Evolutionary conservation across 2,329 filamentous ascomycete genomes (phyloP).

Genomic region (Pseudogymnoascus sp.): DNA sequence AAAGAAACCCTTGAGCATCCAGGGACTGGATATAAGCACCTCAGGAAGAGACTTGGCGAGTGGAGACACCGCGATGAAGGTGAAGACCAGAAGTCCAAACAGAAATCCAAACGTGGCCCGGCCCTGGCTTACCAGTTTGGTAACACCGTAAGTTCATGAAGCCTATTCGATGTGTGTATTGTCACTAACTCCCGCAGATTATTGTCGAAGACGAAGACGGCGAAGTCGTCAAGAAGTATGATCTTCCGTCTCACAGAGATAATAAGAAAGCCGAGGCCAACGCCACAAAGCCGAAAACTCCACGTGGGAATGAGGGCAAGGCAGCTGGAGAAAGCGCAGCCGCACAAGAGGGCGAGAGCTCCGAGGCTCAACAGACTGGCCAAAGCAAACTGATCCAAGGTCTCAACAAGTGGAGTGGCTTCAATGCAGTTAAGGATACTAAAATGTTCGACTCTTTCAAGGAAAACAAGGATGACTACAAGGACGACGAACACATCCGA

Average conservation of each 20-base stretch:
- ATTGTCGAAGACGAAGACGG: slow-evolving; percentile 83
- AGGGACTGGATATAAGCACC: slow-evolving; percentile 15
- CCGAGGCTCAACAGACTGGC: slow-evolving; percentile 14
- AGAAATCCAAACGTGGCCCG: slow-evolving; percentile 53
- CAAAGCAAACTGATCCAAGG: slow-evolving; percentile 11
- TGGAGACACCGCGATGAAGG: slow-evolving; percentile 34
- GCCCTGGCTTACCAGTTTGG: slow-evolving; percentile 82
- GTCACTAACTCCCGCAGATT: slow-evolving; percentile 41
- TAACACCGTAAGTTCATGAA: slow-evolving; percentile 51
- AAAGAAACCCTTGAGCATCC: slow-evolving; percentile 22
- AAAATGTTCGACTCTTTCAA: slow-evolving; percentile 12
- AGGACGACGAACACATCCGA: slow-evolving; percentile 63
- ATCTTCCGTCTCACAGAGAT: slow-evolving; percentile 49
- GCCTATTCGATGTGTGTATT: neutral
- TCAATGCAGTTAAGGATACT: slow-evolving; percentile 16
- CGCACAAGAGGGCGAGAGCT: slow-evolving; percentile 34
- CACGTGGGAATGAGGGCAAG: slow-evolving; percentile 31
- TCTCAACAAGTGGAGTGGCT: slow-evolving; percentile 22
- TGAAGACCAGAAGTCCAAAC: slow-evolving; percentile 27
- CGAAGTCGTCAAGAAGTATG: slow-evolving; percentile 78
- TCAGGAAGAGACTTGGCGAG: slow-evolving; percentile 19
- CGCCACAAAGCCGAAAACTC: slow-evolving; percentile 41
- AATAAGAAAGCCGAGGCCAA: slow-evolving; percentile 37
- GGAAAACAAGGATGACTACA: slow-evolving; percentile 36
- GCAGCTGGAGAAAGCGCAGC: slow-evolving; percentile 31